Evolutionary conservation across 2,329 filamentous ascomycete genomes (phyloP).

Genomic region (Aspergillus proliferans): DNA sequence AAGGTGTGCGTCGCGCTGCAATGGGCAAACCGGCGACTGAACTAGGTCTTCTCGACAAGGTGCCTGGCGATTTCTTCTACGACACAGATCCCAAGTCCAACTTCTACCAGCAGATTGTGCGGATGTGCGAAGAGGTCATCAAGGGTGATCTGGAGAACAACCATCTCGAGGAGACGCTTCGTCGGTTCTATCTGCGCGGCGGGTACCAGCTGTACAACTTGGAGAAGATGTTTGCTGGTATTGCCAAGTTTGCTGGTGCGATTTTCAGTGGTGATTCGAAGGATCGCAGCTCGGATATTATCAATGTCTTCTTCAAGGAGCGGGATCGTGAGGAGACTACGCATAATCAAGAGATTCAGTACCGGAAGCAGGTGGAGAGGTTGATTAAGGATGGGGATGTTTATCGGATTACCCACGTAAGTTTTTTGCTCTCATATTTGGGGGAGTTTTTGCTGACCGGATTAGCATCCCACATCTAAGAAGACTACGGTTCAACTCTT

Average conservation of each 20-base stretch:
- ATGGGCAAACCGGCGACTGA: slow-evolving; percentile 74
- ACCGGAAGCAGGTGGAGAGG: slow-evolving; percentile 87
- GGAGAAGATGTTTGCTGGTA: slow-evolving; percentile 75
- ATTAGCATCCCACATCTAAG: slow-evolving; percentile 58
- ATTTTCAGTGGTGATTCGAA: slow-evolving; percentile 82
- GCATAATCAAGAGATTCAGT: slow-evolving; percentile 81
- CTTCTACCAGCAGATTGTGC: slow-evolving; percentile 80
- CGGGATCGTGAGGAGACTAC: slow-evolving; percentile 79
- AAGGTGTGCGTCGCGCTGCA: slow-evolving; percentile 67
- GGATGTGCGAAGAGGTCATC: slow-evolving; percentile 81
- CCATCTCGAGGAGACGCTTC: slow-evolving; percentile 82
- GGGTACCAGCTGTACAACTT: slow-evolving; percentile 94
- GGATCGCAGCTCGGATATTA: slow-evolving; percentile 88
- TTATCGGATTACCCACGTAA: slow-evolving; percentile 84
- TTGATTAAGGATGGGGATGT: slow-evolving; percentile 87
- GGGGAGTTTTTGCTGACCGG: slow-evolving; percentile 18
- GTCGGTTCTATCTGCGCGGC: slow-evolving; percentile 82
- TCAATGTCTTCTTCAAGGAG: slow-evolving; percentile 77
- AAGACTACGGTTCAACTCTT: slow-evolving; percentile 74
- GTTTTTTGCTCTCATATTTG: slow-evolving; percentile 35
- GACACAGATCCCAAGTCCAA: slow-evolving; percentile 58
- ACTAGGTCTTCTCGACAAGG: slow-evolving; percentile 75
- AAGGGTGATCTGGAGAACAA: slow-evolving; percentile 73
- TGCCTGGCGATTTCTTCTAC: slow-evolving; percentile 67
- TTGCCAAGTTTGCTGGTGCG: slow-evolving; percentile 73